Conservation (phyloP, 768 basidiomycete genomes). For the Hortiboletus flavorubellus region DNA sequence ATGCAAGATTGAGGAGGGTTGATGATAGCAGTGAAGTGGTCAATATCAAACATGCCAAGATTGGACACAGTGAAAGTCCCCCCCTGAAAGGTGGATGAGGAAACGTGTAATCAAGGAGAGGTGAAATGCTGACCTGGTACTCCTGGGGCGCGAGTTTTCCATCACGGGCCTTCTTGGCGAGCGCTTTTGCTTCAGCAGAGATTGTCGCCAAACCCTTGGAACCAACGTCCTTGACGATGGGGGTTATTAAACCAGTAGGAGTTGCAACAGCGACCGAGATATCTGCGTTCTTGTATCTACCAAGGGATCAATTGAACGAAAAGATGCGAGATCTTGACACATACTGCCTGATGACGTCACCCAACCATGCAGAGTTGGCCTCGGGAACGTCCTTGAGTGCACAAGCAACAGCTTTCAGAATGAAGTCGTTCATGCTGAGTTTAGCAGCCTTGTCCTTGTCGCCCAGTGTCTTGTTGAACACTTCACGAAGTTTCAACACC, state of each 20-base stretch:
- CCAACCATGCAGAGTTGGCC: constrained; percentile 96
- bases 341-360: constrained; percentile 92
- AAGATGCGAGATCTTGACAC: constrained; percentile 27
- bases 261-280: constrained; percentile 98
- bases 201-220: constrained; percentile 91
- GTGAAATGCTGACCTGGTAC: constrained; percentile 70
- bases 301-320: not conserved
- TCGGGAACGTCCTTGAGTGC: constrained; percentile 95
- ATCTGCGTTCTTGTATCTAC: constrained; percentile 93
- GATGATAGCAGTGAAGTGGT: constrained; percentile 98
- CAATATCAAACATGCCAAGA: constrained; percentile 95
- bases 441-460: constrained; percentile 91
- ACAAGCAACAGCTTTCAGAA: constrained; percentile 91
- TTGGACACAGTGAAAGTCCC: constrained; percentile 99
- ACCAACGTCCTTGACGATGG: constrained; percentile 92
- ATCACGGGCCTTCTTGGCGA: constrained; percentile 95
- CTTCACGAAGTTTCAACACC: constrained; percentile 87
- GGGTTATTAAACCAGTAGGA: constrained; percentile 93
- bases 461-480: constrained; percentile 87
- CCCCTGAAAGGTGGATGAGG: constrained; percentile 48
- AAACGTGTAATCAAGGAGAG: not conserved
- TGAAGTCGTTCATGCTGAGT: constrained; percentile 97
- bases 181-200: constrained; percentile 85
- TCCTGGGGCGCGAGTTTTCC: constrained; percentile 93
- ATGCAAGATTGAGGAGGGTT: constrained; percentile 98